phyloP scores from a whole-genome alignment of 2,329 filamentous ascomycete genomes.

The Thielaviopsis ethacetica region DNA sequence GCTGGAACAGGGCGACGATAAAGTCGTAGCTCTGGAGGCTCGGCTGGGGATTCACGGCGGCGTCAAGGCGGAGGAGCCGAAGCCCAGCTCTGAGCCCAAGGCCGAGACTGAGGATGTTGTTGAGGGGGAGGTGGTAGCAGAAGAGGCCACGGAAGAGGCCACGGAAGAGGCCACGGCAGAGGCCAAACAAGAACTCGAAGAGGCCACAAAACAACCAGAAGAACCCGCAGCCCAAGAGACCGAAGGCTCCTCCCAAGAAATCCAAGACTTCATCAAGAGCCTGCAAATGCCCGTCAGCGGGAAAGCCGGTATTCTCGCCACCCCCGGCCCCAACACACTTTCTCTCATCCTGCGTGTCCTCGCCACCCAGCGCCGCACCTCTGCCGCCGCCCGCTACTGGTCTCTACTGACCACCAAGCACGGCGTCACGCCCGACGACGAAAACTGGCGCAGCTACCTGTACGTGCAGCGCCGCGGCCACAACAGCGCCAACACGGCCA shows the following conservation, averaged over 20 bases:
- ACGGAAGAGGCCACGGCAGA: background rate
- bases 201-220: background rate
- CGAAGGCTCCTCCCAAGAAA: background rate
- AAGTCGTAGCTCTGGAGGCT: background rate
- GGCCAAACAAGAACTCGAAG: background rate
- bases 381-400: constrained; percentile 65
- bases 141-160: background rate
- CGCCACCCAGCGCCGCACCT: constrained; percentile 39
- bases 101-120: background rate
- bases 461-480: constrained; percentile 48
- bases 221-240: background rate
- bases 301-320: constrained; percentile 18
- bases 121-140: background rate
- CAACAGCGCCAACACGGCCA: constrained; percentile 43
- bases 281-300: background rate
- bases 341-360: constrained; percentile 53
- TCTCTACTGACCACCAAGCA: constrained; percentile 43
- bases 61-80: background rate
- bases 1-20: background rate
- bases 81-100: background rate
- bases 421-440: constrained; percentile 51
- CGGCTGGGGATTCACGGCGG: background rate
- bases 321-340: constrained; percentile 41
- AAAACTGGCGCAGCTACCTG: constrained; percentile 55
- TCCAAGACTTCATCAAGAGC: background rate